Evolutionary conservation across 2,329 filamentous ascomycete genomes (phyloP).

Genomic region (Setomelanomma holmii): DNA sequence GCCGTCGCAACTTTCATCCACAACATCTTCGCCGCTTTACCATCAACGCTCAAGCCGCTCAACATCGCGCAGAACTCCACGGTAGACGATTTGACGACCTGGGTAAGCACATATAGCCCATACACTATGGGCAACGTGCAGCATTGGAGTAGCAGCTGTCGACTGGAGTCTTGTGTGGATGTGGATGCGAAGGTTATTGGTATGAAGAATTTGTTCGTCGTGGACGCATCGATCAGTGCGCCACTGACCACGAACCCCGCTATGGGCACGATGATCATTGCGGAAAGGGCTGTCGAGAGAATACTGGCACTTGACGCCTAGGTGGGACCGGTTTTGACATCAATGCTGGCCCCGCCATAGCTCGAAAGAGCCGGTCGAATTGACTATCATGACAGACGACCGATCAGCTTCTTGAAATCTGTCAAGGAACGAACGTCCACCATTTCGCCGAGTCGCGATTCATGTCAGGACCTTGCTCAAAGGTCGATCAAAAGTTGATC

Average conservation of each 20-base stretch:
- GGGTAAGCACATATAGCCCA: conserved; percentile 57
- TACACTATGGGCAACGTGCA: conserved; percentile 61
- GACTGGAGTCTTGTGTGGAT: conserved; percentile 61
- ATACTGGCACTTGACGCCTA: conserved; percentile 52
- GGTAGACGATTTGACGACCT: conserved; percentile 57
- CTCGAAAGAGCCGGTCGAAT: too few relatives aligned
- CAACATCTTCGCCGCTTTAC: conserved; percentile 58
- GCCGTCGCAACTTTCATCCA: conserved; percentile 60
- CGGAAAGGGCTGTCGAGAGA: conserved; percentile 59
- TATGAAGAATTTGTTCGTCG: conserved; percentile 59
- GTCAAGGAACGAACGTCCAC: too few relatives aligned
- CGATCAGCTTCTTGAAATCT: too few relatives aligned
- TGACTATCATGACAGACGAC: too few relatives aligned
- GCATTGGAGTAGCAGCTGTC: conserved; percentile 62
- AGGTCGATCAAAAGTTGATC: too few relatives aligned
- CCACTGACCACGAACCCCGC: conserved; percentile 63
- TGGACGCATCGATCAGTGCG: conserved; percentile 59
- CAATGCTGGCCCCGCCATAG: background rate
- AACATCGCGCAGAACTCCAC: conserved; percentile 58
- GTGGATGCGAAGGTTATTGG: conserved; percentile 56
- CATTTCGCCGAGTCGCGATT: too few relatives aligned
- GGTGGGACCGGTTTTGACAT: background rate
- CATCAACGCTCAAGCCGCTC: conserved; percentile 54
- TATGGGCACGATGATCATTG: conserved; percentile 63
- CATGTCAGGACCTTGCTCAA: too few relatives aligned